These are phyloP conservation scores for Ophiognomonia clavigignenti-juglandacearum DNA, from an alignment of 2,329 filamentous ascomycete genomes.

Conservation along the genomic window DNA sequence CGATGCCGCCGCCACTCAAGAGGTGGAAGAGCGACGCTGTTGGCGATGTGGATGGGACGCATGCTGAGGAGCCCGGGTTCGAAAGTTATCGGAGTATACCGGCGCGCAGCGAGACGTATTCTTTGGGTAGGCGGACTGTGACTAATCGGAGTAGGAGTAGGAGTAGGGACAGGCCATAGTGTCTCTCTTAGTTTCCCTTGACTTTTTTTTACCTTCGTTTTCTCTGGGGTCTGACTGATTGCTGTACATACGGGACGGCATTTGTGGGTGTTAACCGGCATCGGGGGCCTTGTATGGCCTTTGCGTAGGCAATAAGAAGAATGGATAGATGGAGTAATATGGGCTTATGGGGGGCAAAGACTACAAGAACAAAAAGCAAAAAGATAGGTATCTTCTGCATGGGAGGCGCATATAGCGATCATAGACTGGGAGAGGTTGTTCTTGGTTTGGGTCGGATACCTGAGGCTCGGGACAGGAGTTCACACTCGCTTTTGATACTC, in stretches of 20 bases:
- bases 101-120: constrained; percentile 13
- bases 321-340: no score
- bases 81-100: constrained; percentile 8
- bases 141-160: no score
- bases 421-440: neutral
- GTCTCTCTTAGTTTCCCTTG: no score
- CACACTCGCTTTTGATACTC: neutral
- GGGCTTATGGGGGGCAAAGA: no score
- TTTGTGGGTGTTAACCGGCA: no score
- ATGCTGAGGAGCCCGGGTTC: neutral
- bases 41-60: constrained; percentile 8
- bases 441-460: neutral
- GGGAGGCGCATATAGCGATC: constrained; percentile 10
- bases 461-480: neutral
- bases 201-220: no score
- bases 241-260: no score
- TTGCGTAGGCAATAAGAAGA: no score
- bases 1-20: constrained; percentile 23
- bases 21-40: constrained; percentile 2
- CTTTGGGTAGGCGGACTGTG: constrained; percentile 8
- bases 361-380: neutral
- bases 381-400: constrained; percentile 3
- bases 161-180: no score
- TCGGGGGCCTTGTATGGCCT: no score
- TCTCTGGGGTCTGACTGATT: no score